Evolutionary conservation across 306 rosid species (phyloP).

Genomic region (Quercus dentata): DNA sequence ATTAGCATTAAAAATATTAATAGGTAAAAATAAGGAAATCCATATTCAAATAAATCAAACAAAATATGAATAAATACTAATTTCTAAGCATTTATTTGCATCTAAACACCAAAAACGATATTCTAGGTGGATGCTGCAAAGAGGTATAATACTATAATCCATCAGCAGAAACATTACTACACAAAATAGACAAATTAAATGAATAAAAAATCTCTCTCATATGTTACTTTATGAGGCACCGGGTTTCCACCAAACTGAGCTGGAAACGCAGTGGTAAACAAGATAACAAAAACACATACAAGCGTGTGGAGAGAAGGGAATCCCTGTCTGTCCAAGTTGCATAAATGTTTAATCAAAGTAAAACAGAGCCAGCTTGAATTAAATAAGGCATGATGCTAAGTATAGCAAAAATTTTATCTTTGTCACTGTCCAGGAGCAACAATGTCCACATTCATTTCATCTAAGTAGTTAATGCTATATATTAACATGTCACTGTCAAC

Average conservation of each 20-base stretch:
- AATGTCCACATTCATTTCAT: constrained; percentile 23
- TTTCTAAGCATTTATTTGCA: no score
- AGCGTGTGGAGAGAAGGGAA: not conserved
- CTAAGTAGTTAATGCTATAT: not conserved
- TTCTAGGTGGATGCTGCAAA: no score
- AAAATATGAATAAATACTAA: no score
- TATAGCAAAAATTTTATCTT: not conserved
- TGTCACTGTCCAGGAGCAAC: constrained; percentile 15
- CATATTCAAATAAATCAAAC: no score
- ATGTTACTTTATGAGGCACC: not conserved
- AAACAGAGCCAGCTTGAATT: constrained; percentile 3
- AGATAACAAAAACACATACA: not conserved
- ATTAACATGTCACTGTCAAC: constrained; percentile 23
- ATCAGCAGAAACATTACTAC: no score
- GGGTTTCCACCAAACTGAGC: no score
- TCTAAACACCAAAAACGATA: no score
- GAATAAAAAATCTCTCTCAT: not conserved
- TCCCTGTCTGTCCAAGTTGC: not conserved
- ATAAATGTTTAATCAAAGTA: not conserved
- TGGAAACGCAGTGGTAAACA: no score
- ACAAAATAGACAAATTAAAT: not conserved
- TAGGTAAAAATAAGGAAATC: no score
- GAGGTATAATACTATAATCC: no score
- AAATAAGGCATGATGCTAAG: not conserved
- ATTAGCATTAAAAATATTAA: no score